phyloP scores from a whole-genome alignment of 371 early-diverging fungal genomes.

The Mucor mucedo region DNA sequence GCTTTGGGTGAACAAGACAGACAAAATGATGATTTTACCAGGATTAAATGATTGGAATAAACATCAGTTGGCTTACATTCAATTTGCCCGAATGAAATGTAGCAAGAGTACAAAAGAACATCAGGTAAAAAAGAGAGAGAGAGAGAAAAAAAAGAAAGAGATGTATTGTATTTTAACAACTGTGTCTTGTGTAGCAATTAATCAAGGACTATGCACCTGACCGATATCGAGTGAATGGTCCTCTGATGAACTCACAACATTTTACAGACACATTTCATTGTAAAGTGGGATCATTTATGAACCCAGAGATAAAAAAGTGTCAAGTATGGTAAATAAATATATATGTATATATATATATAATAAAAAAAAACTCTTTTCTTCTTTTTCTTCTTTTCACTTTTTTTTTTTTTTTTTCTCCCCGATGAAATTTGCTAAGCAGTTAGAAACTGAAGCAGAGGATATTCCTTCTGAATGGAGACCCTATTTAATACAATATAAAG shows the following conservation, averaged over 20 bases:
- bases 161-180: neutral
- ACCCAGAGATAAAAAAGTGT: slow-evolving; percentile 52
- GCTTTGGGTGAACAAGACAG: neutral
- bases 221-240: slow-evolving; percentile 70
- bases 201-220: slow-evolving; percentile 48
- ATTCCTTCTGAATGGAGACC: slow-evolving; percentile 75
- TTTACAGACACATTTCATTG: slow-evolving; percentile 75
- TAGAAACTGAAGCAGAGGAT: slow-evolving; percentile 67
- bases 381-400: neutral
- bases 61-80: slow-evolving; percentile 66
- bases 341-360: neutral
- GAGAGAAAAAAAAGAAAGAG: neutral
- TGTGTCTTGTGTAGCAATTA: neutral
- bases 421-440: slow-evolving; percentile 81
- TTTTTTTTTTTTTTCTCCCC: slow-evolving; percentile 3
- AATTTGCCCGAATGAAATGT: slow-evolving; percentile 64
- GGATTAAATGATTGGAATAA: slow-evolving; percentile 54
- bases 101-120: slow-evolving; percentile 53
- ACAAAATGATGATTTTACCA: slow-evolving; percentile 23
- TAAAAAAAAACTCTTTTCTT: slow-evolving; percentile 7
- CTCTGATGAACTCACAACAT: slow-evolving; percentile 63
- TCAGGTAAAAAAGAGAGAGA: slow-evolving; percentile 33
- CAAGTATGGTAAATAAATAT: slow-evolving; percentile 51
- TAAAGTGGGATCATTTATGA: slow-evolving; percentile 56
- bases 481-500: slow-evolving; percentile 71